These are phyloP conservation scores for Coemansia sp. DNA, from an alignment of 192 early-diverging fungal genomes.

Conservation along the genomic window DNA sequence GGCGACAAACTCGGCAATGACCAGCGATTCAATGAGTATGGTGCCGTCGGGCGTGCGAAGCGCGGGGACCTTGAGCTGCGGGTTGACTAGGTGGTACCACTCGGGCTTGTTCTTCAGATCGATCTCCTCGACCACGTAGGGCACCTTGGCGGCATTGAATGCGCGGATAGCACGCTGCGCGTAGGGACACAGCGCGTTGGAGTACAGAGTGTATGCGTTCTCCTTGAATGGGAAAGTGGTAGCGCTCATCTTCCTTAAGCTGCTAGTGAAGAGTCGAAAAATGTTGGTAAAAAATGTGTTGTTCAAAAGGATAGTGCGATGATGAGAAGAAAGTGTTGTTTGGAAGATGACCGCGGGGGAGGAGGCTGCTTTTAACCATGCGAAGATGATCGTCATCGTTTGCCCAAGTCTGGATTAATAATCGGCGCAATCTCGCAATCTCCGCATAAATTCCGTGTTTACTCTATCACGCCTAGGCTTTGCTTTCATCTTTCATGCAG, in stretches of 20 bases:
- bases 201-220: slow-evolving; percentile 60
- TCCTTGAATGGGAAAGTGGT: slow-evolving; percentile 30
- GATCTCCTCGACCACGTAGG: slow-evolving; percentile 62
- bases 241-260: slow-evolving; percentile 8
- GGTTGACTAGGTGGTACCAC: slow-evolving; percentile 69
- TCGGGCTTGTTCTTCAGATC: slow-evolving; percentile 68
- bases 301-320: not conserved
- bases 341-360: not conserved
- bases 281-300: not conserved
- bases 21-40: slow-evolving; percentile 66
- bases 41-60: slow-evolving; percentile 58
- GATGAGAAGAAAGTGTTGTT: too few relatives aligned
- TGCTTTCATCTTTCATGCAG: not conserved
- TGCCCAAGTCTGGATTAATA: not conserved
- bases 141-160: slow-evolving; percentile 58
- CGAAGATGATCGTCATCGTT: too few relatives aligned
- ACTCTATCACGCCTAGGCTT: not conserved
- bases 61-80: slow-evolving; percentile 70
- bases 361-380: not conserved
- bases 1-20: slow-evolving; percentile 68
- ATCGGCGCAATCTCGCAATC: not conserved
- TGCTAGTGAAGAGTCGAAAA: not conserved
- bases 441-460: not conserved
- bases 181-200: slow-evolving; percentile 63
- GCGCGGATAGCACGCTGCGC: slow-evolving; percentile 71